Base-by-base conservation (phyloP, 331 rosid species). In the Malus hybrid region DNA sequence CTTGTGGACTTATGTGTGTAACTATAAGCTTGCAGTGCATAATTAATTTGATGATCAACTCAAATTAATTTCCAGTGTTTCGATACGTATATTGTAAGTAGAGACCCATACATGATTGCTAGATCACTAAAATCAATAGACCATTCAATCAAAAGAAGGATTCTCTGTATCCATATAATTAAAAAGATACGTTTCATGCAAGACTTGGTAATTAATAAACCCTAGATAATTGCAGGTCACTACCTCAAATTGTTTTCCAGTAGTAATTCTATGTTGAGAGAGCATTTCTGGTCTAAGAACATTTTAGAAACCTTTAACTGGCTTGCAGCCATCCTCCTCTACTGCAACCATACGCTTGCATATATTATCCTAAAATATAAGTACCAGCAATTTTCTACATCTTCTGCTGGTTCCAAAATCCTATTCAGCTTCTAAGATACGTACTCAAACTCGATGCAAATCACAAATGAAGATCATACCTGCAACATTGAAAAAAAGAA, bases 231-330 rank as follows among this genome's bases (percentile, higher is more conserved):
- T 63, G 75, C 75, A 79, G 68, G 62, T 76, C 7, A 74, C 33
- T 77, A 87, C 91, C 90, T 88, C 81, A 20, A 85, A 80, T 69
- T 73, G 83, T 42, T 79, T 79, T 44, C 64, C 86, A 34, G 62
- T 13, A 70, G 42, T 67, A 27, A 10, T 66, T 42, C 18, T 56
- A 29, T 46, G 31, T 55, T 74, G 90, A 31, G 86, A 76, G 48
- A 79, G 32, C 72, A 39, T 77, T 78, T 80, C 85, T 65, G 74
- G 72, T 74, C 73, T 78, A 55, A 73, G 61, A 69, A 67, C 90
- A 34, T 88, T 82, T 42, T 18, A 77, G 65, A 68, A 76, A 83
- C 75, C 42, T 57, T 28, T 84, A 76, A 73, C 34, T 79, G 48
- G 77, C 79, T 74, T 82, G 85, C 66, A 77, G 42, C 83, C 86